Evolutionary conservation across 495 filamentous ascomycete genomes (phyloP), one percentile per base, ranked within the genome.

Genomic region (Rostrohypoxylon terebratum): DNA sequence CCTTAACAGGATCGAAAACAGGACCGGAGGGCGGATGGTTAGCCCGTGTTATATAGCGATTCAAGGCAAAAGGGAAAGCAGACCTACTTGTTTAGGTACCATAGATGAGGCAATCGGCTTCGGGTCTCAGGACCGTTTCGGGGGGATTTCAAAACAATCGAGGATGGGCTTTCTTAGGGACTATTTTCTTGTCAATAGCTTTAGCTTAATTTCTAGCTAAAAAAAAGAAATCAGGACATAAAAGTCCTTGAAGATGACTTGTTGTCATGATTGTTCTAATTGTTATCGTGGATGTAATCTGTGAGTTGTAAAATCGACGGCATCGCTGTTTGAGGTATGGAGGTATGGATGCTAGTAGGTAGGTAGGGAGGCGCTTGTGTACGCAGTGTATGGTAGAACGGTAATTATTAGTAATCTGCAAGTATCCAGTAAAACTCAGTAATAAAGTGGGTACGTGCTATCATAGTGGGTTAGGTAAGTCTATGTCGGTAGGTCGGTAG

Each of bases 141-240:
- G 55, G 36, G 53, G 51, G 40, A 55, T 50, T 51, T 45, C 57
- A 45, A 68, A 50, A 72, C 59, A 62, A 48, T 50, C 10, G 63
- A 18, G 14, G 55, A 42, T 14, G 40, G 59, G 45, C 50, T n/a
- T 48, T 40, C 16, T 40, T 59, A 21, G 14, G 55, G 48, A 34
- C 55, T 57, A 21, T 61, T 62, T 28, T 67, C 57, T 66, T 66
- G 61, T 66, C 21, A 50, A 69, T 69, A 69, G 51, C 55, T 69
- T 69, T 69, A 69, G 51, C 55, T 69, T 69, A 69, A 69, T 60
- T 11, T 45, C 33, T 63, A 72, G 69, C 63, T 72, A 68, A 63
- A 9, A 63, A 9, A 72, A 72, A 63, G 64, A 53, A 68, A 72
- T 63, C 54, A 72, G 58, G 40, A 67, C 48, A 23, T 40, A 42